Evolutionary conservation across 2,329 filamentous ascomycete species (phyloP).

Genomic region (Fusarium citri): DNA sequence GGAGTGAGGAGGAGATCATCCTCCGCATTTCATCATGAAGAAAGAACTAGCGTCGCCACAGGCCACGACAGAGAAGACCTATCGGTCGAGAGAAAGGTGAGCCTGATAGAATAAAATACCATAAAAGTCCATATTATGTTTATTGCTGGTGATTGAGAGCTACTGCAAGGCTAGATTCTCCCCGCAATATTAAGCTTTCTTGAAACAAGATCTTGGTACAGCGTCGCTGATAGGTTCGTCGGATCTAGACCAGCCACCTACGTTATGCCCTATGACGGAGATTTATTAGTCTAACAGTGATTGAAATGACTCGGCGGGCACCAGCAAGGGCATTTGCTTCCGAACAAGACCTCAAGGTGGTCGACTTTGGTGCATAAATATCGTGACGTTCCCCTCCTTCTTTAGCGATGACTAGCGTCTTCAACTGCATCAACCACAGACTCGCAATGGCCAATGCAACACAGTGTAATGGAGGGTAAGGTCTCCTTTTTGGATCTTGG

Average conservation of each 20-base stretch:
- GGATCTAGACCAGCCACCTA: background rate
- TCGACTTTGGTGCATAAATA: background rate
- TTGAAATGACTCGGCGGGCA: background rate
- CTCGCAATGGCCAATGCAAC: constrained; percentile 7
- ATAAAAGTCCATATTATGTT: background rate
- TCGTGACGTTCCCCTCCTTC: background rate
- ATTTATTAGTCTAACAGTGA: no score
- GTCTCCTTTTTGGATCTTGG: background rate
- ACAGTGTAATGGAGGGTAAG: background rate
- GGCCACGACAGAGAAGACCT: background rate
- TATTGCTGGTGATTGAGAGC: background rate
- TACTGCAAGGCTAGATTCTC: background rate
- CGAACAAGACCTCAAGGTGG: background rate
- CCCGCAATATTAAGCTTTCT: background rate
- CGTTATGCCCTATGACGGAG: background rate
- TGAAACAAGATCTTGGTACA: background rate
- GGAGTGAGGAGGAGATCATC: no score
- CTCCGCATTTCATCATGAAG: background rate
- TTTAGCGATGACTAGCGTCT: background rate
- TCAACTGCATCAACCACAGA: background rate
- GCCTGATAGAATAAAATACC: background rate
- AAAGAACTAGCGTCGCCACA: background rate
- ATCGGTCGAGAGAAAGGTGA: background rate
- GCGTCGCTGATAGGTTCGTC: background rate
- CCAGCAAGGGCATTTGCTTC: background rate